These are phyloP conservation scores for Phaffomyces thermotolerans DNA, from an alignment of 805 yeast species.

Conservation along the genomic window DNA sequence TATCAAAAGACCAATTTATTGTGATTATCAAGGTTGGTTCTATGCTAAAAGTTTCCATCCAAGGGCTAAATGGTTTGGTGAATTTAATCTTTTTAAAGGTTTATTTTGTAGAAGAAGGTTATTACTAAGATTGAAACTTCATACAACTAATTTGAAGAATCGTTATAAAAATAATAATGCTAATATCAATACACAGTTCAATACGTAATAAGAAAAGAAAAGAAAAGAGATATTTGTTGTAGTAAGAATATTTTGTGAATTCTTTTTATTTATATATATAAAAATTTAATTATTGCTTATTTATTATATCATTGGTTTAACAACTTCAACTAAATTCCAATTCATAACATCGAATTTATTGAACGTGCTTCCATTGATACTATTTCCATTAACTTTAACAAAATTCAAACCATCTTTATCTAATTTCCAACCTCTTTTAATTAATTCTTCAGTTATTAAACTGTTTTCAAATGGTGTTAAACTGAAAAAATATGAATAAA, in stretches of 20 bases:
- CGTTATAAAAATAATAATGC: not conserved
- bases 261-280: too few relatives aligned
- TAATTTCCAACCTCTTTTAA: slow-evolving; percentile 68
- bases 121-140: slow-evolving; percentile 43
- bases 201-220: too few relatives aligned
- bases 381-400: not conserved
- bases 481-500: slow-evolving; percentile 81
- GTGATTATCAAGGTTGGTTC: slow-evolving; percentile 80
- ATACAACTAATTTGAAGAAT: not conserved
- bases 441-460: slow-evolving; percentile 71
- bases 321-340: slow-evolving; percentile 16
- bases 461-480: slow-evolving; percentile 65
- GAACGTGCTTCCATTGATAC: not conserved
- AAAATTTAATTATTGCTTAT: too few relatives aligned
- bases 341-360: slow-evolving; percentile 19
- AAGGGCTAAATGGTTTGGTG: slow-evolving; percentile 54
- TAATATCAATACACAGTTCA: too few relatives aligned
- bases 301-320: not conserved
- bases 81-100: slow-evolving; percentile 39
- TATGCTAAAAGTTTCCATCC: slow-evolving; percentile 47
- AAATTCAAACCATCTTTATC: slow-evolving; percentile 1
- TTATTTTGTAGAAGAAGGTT: slow-evolving; percentile 53
- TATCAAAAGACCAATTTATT: slow-evolving; percentile 2
- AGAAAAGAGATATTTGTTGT: too few relatives aligned
- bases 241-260: too few relatives aligned